Percentiles rank a stretch among this genome's conserved stretches.
Conservation (phyloP, 2,329 filamentous ascomycete genomes). For the Lasiodiplodia sp. region DNA sequence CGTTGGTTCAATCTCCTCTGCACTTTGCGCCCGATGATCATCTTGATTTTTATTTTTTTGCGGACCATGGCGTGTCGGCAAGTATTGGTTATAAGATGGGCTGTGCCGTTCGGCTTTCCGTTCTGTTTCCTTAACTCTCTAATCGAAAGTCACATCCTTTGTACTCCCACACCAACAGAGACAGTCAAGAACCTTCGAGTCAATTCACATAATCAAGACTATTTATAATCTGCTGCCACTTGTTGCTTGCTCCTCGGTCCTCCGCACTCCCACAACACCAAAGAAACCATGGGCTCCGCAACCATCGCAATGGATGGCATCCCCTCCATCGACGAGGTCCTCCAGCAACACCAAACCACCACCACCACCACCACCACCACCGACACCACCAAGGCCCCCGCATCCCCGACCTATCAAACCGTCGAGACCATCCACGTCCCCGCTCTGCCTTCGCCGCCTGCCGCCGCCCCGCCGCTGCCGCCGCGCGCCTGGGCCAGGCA, state of each 20-base stretch:
- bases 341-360: constrained; percentile 1
- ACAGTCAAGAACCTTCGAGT: not conserved
- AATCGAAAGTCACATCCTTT: not conserved
- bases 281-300: not conserved
- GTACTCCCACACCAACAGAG: not conserved
- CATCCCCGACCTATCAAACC: constrained; percentile 8
- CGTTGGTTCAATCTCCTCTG: constrained; percentile 8
- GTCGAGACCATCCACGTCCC: constrained; percentile 17
- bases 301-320: constrained; percentile 20
- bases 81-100: not conserved
- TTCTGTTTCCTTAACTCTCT: not conserved
- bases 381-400: not conserved
- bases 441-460: not conserved
- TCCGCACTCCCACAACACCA: not conserved
- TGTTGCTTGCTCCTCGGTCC: not conserved
- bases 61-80: constrained; percentile 4
- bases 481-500: constrained; percentile 3
- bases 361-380: not conserved
- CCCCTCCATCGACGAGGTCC: constrained; percentile 25
- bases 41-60: not conserved
- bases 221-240: not conserved
- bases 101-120: not conserved
- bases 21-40: constrained; percentile 16
- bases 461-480: not conserved
- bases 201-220: not conserved